phyloP scores from a whole-genome alignment of 345 rosid species.

The Barbarea vulgaris region DNA sequence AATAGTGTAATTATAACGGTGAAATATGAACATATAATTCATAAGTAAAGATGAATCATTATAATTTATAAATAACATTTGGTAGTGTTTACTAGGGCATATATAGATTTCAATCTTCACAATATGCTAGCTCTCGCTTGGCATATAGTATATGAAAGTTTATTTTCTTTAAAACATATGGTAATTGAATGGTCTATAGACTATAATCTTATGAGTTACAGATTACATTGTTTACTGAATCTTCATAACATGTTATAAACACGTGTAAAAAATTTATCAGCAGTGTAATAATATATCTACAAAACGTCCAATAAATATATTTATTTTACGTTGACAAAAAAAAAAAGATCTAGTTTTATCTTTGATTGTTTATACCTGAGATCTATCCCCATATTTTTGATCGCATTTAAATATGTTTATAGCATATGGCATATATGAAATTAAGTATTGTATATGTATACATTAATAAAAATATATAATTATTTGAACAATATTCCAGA shows the following conservation, averaged over 20 bases:
- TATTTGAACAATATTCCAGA: constrained; percentile 14
- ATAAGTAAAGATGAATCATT: background rate
- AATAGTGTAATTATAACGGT: no score
- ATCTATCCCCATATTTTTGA: background rate
- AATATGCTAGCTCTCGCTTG: background rate
- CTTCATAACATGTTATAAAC: constrained; percentile 3
- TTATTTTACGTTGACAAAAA: background rate
- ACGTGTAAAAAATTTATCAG: background rate
- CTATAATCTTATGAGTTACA: background rate
- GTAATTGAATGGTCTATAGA: background rate
- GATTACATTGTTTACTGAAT: background rate
- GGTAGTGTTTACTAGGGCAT: background rate
- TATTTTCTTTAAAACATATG: background rate
- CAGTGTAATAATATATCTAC: background rate
- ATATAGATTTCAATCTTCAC: background rate
- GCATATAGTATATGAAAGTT: background rate
- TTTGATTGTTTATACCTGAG: background rate
- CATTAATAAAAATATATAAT: background rate
- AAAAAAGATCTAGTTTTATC: background rate
- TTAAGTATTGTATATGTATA: background rate
- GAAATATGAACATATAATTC: background rate
- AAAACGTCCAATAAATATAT: background rate
- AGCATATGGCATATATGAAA: background rate
- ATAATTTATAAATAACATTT: no score
- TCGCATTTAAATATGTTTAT: background rate